phyloP scores from a whole-genome alignment of 352 stramenopile species.

The Phytophthora nicotianae region DNA sequence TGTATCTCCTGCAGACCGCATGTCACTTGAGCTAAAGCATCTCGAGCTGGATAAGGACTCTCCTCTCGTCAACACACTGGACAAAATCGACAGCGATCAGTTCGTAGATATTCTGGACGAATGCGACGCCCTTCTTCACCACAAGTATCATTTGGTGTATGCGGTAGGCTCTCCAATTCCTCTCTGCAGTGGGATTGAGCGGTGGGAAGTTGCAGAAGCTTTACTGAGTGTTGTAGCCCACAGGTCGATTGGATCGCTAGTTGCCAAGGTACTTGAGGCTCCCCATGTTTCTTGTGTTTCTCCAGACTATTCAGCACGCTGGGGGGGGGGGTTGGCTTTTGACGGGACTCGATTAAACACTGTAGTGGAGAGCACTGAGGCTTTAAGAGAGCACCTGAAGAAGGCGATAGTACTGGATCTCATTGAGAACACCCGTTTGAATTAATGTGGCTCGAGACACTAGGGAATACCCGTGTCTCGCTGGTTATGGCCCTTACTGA shows the following conservation, averaged over 20 bases:
- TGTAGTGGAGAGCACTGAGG: slow-evolving; percentile 18
- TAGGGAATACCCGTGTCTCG: slow-evolving; percentile 21
- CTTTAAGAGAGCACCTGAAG: slow-evolving; percentile 32
- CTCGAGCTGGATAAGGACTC: slow-evolving; percentile 16
- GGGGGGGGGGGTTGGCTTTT: slow-evolving; percentile 52
- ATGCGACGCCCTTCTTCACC: slow-evolving; percentile 84
- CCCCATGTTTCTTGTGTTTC: slow-evolving; percentile 43
- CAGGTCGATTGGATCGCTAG: slow-evolving; percentile 9
- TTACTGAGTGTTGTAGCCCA: slow-evolving; percentile 38
- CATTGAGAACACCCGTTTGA: slow-evolving; percentile 65
- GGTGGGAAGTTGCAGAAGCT: slow-evolving; percentile 65
- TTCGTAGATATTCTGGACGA: slow-evolving; percentile 90
- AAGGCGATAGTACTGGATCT: slow-evolving; percentile 62
- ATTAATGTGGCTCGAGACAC: slow-evolving; percentile 63
- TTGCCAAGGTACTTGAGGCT: slow-evolving; percentile 44
- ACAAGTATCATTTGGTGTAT: slow-evolving; percentile 91
- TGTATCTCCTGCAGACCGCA: slow-evolving; percentile 84
- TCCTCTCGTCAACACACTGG: slow-evolving; percentile 20
- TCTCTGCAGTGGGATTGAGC: slow-evolving; percentile 53
- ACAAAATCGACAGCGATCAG: slow-evolving; percentile 46
- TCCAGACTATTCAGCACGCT: slow-evolving; percentile 39
- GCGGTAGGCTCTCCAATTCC: slow-evolving; percentile 56
- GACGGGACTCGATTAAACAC: slow-evolving; percentile 50
- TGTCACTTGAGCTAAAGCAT: slow-evolving; percentile 90
- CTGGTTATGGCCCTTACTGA: slow-evolving; percentile 51